A percentile compares a stretch with the other conserved stretches of the same genome.
These are phyloP conservation scores for Paecilomyces niveus DNA, from an alignment of 2,329 filamentous ascomycete species.

Conservation along the genomic window DNA sequence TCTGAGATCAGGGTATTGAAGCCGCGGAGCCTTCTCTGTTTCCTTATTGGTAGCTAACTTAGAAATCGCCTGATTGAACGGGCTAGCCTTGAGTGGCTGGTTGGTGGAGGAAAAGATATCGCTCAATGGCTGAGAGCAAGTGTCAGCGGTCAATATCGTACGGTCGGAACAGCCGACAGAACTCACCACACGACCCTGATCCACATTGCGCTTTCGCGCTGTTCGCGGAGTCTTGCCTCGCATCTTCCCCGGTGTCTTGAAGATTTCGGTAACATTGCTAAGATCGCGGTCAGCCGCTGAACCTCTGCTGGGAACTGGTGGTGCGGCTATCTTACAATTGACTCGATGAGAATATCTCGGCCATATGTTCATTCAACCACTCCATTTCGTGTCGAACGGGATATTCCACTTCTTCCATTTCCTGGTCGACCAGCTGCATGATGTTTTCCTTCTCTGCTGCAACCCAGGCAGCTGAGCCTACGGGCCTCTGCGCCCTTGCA, in stretches of 20 bases:
- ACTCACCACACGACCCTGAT: conserved; percentile 39
- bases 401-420: conserved; percentile 88
- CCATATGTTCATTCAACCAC: conserved; percentile 99
- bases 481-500: conserved; percentile 42
- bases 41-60: conserved; percentile 16
- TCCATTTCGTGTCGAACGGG: conserved; percentile 90
- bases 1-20: conserved; percentile 21
- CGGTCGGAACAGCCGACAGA: neutral
- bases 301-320: conserved; percentile 3
- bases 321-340: conserved; percentile 57
- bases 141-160: conserved; percentile 7
- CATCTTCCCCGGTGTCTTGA: conserved; percentile 59
- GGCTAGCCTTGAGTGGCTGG: conserved; percentile 27
- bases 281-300: conserved; percentile 21
- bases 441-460: conserved; percentile 74
- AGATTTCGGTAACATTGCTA: conserved; percentile 89
- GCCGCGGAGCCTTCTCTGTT: conserved; percentile 15
- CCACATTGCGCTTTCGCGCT: conserved; percentile 34
- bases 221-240: conserved; percentile 43
- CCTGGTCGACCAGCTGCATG: conserved; percentile 65
- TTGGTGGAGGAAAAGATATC: conserved; percentile 39
- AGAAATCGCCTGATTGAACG: conserved; percentile 27
- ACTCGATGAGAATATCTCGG: conserved; percentile 79
- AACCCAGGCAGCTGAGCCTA: conserved; percentile 82
- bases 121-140: conserved; percentile 35